Evolutionary conservation across 768 basidiomycete species (phyloP).

Genomic region (Lentinula raphanica): DNA sequence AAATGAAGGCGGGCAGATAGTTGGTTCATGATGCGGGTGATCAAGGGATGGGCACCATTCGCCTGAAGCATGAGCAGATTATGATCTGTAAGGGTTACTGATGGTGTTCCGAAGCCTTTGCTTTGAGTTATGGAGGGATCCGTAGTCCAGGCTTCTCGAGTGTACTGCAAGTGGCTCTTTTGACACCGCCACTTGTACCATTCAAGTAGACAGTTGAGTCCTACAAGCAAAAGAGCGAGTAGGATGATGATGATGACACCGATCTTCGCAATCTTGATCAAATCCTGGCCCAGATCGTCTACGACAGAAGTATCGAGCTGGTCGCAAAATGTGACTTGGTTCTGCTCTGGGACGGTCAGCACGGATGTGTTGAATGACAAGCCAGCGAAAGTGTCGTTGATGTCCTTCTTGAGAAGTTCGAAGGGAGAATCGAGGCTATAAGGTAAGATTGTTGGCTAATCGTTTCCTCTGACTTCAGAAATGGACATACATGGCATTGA

Average conservation of each 20-base stretch:
- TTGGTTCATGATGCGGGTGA: constrained; percentile 58
- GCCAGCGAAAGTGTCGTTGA: constrained; percentile 79
- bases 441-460: constrained; percentile 1
- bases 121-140: constrained; percentile 61
- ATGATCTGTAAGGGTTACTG: constrained; percentile 62
- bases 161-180: constrained; percentile 58
- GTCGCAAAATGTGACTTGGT: constrained; percentile 68
- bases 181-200: constrained; percentile 86
- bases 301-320: constrained; percentile 78
- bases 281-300: constrained; percentile 75
- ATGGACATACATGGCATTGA: constrained; percentile 60
- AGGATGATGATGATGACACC: constrained; percentile 70
- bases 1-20: constrained; percentile 49
- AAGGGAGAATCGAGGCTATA: constrained; percentile 79
- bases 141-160: constrained; percentile 70
- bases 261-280: constrained; percentile 77
- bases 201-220: constrained; percentile 69
- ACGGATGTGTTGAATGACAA: constrained; percentile 66
- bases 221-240: constrained; percentile 68
- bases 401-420: constrained; percentile 79
- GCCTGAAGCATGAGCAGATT: constrained; percentile 74
- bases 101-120: constrained; percentile 33
- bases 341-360: constrained; percentile 72
- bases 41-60: constrained; percentile 65
- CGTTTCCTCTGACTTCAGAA: background rate